phyloP scores from a whole-genome alignment of 1,284 basidiomycete species.

The Ceratobasidium theobromae region DNA sequence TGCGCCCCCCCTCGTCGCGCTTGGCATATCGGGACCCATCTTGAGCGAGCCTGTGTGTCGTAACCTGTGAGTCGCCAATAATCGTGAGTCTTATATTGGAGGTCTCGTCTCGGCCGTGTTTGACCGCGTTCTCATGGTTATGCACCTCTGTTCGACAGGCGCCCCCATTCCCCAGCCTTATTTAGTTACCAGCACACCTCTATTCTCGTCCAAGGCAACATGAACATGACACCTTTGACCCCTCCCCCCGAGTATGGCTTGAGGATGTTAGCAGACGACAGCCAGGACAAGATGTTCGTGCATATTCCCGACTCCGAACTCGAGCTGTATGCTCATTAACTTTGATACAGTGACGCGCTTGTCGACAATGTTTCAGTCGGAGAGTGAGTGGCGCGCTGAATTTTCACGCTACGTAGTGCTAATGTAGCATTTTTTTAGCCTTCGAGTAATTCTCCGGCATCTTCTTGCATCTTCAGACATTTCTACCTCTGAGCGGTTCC shows the following conservation, averaged over 20 bases:
- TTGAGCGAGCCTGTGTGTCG: slow-evolving; percentile 14
- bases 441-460: slow-evolving; percentile 27
- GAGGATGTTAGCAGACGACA: slow-evolving; percentile 3
- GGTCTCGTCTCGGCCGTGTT: slow-evolving; percentile 17
- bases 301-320: neutral
- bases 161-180: neutral
- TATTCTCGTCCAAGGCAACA: neutral
- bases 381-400: slow-evolving; percentile 13
- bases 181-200: neutral
- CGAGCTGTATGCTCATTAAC: slow-evolving; percentile 3
- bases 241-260: slow-evolving; percentile 24
- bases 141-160: neutral
- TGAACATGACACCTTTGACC: slow-evolving; percentile 31
- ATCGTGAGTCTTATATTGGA: neutral
- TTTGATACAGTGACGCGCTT: slow-evolving; percentile 23
- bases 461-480: slow-evolving; percentile 29
- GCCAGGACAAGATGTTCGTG: slow-evolving; percentile 27
- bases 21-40: slow-evolving; percentile 14
- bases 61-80: slow-evolving; percentile 4
- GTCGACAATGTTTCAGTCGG: slow-evolving; percentile 30
- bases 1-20: neutral
- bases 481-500: slow-evolving; percentile 24
- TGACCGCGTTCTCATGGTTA: slow-evolving; percentile 27
- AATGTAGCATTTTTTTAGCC: neutral
- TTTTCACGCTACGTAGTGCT: neutral